Conservation (phyloP, 352 stramenopile species). For the Globisporangium acanthophoron region DNA sequence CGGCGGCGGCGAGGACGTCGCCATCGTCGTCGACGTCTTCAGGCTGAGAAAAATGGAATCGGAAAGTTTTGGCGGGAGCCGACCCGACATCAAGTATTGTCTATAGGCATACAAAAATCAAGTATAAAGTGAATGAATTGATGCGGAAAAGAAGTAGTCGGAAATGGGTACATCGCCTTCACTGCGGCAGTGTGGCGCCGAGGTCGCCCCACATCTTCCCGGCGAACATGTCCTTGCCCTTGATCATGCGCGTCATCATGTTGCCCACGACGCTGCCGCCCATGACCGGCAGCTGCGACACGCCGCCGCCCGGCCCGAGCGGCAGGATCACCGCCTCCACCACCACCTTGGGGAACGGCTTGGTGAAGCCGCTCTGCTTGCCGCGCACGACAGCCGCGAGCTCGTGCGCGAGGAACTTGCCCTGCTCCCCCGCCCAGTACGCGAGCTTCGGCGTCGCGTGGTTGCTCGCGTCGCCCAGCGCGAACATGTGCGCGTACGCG, state of each 20-base stretch:
- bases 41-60: too few species aligned
- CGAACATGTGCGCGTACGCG: conserved; percentile 31
- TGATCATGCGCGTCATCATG: conserved; percentile 32
- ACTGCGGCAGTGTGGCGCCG: neutral
- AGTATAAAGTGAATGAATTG: neutral
- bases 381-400: conserved; percentile 23
- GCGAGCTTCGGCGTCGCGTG: conserved; percentile 40
- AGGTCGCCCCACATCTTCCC: conserved; percentile 4
- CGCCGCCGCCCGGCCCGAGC: conserved; percentile 24
- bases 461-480: conserved; percentile 46
- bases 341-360: conserved; percentile 22
- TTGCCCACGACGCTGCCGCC: conserved; percentile 32
- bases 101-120: neutral
- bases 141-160: too few species aligned
- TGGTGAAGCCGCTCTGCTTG: conserved; percentile 18
- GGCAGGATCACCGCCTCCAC: conserved; percentile 31
- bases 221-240: conserved; percentile 31
- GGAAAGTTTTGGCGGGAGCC: too few species aligned
- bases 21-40: neutral
- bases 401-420: conserved; percentile 30
- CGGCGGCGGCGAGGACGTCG: neutral
- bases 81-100: neutral
- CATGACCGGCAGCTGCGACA: conserved; percentile 36
- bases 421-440: conserved; percentile 35
- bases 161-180: too few species aligned